phyloP scores from a whole-genome alignment of 2,329 filamentous ascomycete species.

The Verticillium tricorpus region DNA sequence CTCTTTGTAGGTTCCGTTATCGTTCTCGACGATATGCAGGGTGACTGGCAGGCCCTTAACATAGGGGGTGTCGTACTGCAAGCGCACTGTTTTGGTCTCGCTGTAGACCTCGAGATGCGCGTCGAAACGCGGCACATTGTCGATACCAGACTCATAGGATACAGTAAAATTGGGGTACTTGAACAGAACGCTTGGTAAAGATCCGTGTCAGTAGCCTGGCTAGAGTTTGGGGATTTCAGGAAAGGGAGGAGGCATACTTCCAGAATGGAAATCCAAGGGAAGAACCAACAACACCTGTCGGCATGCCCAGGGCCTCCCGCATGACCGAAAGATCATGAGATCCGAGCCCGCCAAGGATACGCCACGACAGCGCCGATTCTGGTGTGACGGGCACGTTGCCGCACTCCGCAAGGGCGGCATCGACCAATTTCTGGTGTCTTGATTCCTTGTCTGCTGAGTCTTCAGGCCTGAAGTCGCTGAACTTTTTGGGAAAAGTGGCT shows the following conservation, averaged over 20 bases:
- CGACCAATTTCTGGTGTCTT: not conserved
- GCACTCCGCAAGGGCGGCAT: not conserved
- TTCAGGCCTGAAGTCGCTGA: conserved; percentile 5
- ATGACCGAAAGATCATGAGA: conserved; percentile 44
- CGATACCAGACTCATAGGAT: conserved; percentile 50
- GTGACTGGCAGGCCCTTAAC: conserved; percentile 45
- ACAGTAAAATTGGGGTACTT: conserved; percentile 38
- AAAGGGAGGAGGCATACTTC: not conserved
- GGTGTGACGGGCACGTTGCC: not conserved
- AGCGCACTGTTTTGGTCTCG: conserved; percentile 42
- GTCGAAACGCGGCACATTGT: conserved; percentile 45
- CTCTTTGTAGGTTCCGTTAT: conserved; percentile 29
- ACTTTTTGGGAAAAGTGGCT: conserved; percentile 28
- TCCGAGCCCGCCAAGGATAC: conserved; percentile 24
- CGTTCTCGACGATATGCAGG: conserved; percentile 36
- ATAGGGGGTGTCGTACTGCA: conserved; percentile 51
- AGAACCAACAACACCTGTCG: not conserved
- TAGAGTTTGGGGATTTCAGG: not conserved
- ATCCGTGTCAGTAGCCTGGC: conserved; percentile 4
- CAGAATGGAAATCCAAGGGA: conserved; percentile 1
- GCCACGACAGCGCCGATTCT: conserved; percentile 1
- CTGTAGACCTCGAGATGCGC: conserved; percentile 45
- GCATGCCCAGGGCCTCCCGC: conserved; percentile 39
- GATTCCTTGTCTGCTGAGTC: conserved; percentile 9
- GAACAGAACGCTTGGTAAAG: conserved; percentile 26